Conservation (phyloP, 371 early-diverging fungal genomes). For the Aphelidium insulamus region DNA sequence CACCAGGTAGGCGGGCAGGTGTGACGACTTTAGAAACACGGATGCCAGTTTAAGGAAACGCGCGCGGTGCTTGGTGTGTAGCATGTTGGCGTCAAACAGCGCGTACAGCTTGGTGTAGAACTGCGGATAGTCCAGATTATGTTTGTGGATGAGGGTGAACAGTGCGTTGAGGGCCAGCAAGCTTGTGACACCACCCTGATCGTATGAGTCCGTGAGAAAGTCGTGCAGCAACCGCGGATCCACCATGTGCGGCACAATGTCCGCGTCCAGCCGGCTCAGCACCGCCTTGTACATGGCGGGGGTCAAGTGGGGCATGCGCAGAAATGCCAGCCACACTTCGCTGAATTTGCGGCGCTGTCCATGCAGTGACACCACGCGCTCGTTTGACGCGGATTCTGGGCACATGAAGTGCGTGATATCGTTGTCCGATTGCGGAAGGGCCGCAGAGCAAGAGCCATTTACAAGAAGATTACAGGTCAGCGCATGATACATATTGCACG, state of each 20-base stretch:
- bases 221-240: slow-evolving; percentile 62
- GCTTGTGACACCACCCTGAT: slow-evolving; percentile 57
- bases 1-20: slow-evolving; percentile 61
- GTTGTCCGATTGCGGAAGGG: no score
- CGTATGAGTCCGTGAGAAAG: slow-evolving; percentile 70
- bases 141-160: slow-evolving; percentile 66
- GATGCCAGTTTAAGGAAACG: slow-evolving; percentile 73
- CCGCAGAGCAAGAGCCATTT: no score
- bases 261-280: slow-evolving; percentile 54
- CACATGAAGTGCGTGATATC: no score
- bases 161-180: slow-evolving; percentile 77
- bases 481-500: no score
- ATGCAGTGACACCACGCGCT: no score
- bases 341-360: slow-evolving; percentile 34
- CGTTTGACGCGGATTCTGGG: no score
- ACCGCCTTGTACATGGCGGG: slow-evolving; percentile 49
- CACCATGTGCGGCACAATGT: slow-evolving; percentile 55
- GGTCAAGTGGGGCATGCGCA: slow-evolving; percentile 39
- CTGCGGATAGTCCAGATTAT: slow-evolving; percentile 89
- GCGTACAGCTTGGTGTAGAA: slow-evolving; percentile 81
- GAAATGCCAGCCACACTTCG: slow-evolving; percentile 55
- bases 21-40: slow-evolving; percentile 64
- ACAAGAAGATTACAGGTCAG: no score
- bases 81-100: slow-evolving; percentile 55
- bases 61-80: slow-evolving; percentile 78